Conservation (phyloP, 257 asterid species). For the Henckelia pumila region DNA sequence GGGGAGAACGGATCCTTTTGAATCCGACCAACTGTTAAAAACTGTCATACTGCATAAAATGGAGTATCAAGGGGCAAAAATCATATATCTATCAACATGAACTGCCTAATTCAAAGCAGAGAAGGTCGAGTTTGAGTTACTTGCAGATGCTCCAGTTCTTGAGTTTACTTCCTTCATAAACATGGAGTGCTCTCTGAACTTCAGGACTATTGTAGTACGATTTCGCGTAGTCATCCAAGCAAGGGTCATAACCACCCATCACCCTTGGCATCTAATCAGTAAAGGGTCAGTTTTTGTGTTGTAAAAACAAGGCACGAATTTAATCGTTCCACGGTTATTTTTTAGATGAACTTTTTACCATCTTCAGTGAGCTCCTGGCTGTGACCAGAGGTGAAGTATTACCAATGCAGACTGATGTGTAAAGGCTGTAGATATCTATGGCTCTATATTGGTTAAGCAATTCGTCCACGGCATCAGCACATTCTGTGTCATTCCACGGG, state of each 20-base stretch:
- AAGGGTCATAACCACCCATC: conserved; percentile 84
- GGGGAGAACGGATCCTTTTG: conserved; percentile 67
- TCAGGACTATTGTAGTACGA: conserved; percentile 64
- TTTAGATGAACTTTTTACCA: conserved; percentile 35
- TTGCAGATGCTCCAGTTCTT: conserved; percentile 87
- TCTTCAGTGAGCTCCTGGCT: conserved; percentile 46
- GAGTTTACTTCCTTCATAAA: conserved; percentile 45
- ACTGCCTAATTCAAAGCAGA: background rate
- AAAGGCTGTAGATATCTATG: conserved; percentile 86
- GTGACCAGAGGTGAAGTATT: conserved; percentile 33
- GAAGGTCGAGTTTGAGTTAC: conserved; percentile 33
- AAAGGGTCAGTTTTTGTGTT: background rate
- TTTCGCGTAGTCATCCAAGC: conserved; percentile 73
- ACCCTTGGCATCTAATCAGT: conserved; percentile 61
- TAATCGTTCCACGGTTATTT: no score
- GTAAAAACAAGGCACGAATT: no score
- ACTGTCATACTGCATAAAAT: conserved; percentile 62
- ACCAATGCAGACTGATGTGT: conserved; percentile 63
- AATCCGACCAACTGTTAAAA: conserved; percentile 49
- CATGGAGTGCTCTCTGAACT: conserved; percentile 87
- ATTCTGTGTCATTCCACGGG: conserved; percentile 53
- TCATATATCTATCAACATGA: background rate
- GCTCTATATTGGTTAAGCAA: conserved; percentile 60
- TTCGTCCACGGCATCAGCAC: conserved; percentile 57
- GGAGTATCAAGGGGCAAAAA: background rate